Evolutionary conservation across 1,139 yeast species (phyloP).

Genomic region (Meyerozyma athensensis): DNA sequence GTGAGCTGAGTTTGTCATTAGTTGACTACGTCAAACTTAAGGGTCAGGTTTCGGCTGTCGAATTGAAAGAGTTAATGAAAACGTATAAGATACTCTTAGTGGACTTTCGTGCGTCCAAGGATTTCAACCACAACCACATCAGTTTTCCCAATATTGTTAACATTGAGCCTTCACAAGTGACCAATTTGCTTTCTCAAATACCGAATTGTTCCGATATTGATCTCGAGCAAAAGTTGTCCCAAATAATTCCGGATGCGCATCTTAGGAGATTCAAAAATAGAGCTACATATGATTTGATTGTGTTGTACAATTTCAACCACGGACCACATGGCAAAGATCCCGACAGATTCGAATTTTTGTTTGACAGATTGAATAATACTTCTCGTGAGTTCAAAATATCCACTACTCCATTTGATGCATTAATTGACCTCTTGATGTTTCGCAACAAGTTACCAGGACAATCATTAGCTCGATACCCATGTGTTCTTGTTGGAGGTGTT

Average conservation of each 20-base stretch:
- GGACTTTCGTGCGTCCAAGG: slow-evolving; percentile 60
- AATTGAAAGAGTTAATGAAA: slow-evolving; percentile 18
- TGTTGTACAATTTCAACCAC: slow-evolving; percentile 51
- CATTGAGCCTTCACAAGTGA: slow-evolving; percentile 59
- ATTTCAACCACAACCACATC: slow-evolving; percentile 58
- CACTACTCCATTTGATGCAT: slow-evolving; percentile 41
- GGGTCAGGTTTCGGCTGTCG: slow-evolving; percentile 24
- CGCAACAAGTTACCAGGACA: slow-evolving; percentile 35
- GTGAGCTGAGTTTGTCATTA: slow-evolving; percentile 2
- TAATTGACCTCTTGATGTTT: slow-evolving; percentile 49
- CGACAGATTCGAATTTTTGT: slow-evolving; percentile 26
- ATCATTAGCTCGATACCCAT: slow-evolving; percentile 28
- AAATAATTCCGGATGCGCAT: slow-evolving; percentile 52
- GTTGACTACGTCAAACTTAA: slow-evolving; percentile 14
- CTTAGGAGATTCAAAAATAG: slow-evolving; percentile 47
- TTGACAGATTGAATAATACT: slow-evolving; percentile 16
- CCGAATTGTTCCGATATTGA: slow-evolving; percentile 46
- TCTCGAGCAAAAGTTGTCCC: slow-evolving; percentile 52
- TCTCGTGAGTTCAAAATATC: slow-evolving; percentile 18
- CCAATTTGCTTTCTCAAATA: slow-evolving; percentile 11
- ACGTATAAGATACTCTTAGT: slow-evolving; percentile 34
- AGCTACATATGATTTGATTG: slow-evolving; percentile 52
- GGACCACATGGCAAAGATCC: slow-evolving; percentile 19
- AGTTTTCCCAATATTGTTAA: slow-evolving; percentile 53
- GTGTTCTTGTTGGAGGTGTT: slow-evolving; percentile 41